phyloP scores from a whole-genome alignment of 1,284 basidiomycete genomes.

The Apiotrichum montevideense region DNA sequence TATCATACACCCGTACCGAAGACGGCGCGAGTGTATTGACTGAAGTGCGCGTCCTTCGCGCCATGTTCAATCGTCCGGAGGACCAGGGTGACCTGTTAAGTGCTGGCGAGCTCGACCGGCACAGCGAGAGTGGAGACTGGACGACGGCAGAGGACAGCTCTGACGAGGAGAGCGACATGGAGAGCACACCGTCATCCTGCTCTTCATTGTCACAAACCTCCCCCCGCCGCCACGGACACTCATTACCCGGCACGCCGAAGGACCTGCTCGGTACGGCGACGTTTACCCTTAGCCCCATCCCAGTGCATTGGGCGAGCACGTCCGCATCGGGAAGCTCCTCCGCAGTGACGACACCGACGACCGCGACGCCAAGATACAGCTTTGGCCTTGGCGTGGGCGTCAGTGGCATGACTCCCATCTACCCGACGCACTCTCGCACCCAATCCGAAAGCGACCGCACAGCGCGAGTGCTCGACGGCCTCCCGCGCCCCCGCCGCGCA shows the following conservation, averaged over 20 bases:
- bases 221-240: not conserved
- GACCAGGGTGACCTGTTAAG: conserved; percentile 15
- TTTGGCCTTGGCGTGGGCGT: not conserved
- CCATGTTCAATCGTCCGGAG: conserved; percentile 21
- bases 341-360: not conserved
- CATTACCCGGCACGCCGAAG: conserved; percentile 1
- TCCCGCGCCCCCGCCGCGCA: conserved; percentile 3
- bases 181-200: conserved; percentile 1
- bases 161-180: not conserved
- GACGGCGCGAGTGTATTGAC: conserved; percentile 38
- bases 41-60: conserved; percentile 30
- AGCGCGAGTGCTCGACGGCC: not conserved
- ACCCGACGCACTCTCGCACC: conserved; percentile 1
- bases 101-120: conserved; percentile 11
- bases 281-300: not conserved
- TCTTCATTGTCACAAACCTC: not conserved
- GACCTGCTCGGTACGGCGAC: not conserved
- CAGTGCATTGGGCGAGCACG: conserved; percentile 8
- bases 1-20: conserved; percentile 38
- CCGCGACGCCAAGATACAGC: not conserved
- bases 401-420: conserved; percentile 2
- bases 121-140: conserved; percentile 2
- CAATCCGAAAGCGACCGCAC: not conserved
- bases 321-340: not conserved
- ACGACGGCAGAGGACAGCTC: not conserved